Conservation (phyloP, 768 basidiomycete species). For the Trametes gibbosa region DNA sequence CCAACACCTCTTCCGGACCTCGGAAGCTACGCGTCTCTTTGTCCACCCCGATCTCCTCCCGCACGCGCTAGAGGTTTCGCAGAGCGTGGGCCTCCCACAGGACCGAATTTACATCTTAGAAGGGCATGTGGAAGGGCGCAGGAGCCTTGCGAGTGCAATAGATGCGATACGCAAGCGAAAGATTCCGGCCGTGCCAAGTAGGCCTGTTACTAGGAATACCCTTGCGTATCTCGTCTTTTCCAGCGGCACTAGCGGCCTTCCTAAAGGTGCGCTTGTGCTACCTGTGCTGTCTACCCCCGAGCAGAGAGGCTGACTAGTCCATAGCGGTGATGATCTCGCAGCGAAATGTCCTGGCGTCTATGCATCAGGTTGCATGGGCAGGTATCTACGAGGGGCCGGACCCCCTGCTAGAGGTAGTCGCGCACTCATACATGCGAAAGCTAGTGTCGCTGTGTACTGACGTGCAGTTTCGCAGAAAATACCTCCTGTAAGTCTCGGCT, state of each 20-base stretch:
- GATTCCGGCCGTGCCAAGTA: slow-evolving; percentile 41
- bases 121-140: slow-evolving; percentile 39
- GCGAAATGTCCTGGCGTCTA: slow-evolving; percentile 17
- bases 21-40: slow-evolving; percentile 51
- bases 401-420: background rate
- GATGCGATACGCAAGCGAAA: slow-evolving; percentile 35
- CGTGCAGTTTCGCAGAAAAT: background rate
- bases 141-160: slow-evolving; percentile 46
- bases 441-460: background rate
- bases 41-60: slow-evolving; percentile 46
- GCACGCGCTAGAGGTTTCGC: slow-evolving; percentile 39
- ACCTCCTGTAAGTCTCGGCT: slow-evolving; percentile 49
- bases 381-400: background rate
- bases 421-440: background rate
- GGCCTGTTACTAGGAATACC: slow-evolving; percentile 47
- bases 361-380: slow-evolving; percentile 14
- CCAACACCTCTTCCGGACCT: slow-evolving; percentile 45
- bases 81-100: slow-evolving; percentile 32
- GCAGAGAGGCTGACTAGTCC: background rate
- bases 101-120: slow-evolving; percentile 49
- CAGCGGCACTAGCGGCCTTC: slow-evolving; percentile 74
- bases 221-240: slow-evolving; percentile 74
- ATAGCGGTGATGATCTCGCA: slow-evolving; percentile 32
- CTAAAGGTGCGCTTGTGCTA: slow-evolving; percentile 51
- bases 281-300: background rate